phyloP scores from a whole-genome alignment of 2,329 filamentous ascomycete genomes.

The Delphinella strobiligena region DNA sequence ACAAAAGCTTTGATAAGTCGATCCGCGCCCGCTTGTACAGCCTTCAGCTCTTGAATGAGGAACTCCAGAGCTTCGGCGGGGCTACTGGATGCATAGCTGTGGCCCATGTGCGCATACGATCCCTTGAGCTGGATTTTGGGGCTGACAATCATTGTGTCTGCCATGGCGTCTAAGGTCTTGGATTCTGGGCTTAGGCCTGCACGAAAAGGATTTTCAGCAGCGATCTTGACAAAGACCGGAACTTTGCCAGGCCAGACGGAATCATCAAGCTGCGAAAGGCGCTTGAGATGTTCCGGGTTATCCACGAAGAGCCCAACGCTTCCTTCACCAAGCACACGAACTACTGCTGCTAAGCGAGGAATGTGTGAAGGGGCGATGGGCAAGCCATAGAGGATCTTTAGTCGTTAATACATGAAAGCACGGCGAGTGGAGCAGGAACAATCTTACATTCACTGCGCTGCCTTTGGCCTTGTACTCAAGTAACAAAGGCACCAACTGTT shows the following conservation, averaged over 20 bases:
- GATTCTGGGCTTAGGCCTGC: constrained; percentile 51
- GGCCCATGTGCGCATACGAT: constrained; percentile 61
- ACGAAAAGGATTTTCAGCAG: constrained; percentile 54
- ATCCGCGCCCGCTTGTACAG: constrained; percentile 36
- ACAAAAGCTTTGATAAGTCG: constrained; percentile 16
- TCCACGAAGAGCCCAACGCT: constrained; percentile 58
- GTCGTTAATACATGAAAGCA: not conserved
- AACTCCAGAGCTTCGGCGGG: constrained; percentile 47
- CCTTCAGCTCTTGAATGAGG: constrained; percentile 48
- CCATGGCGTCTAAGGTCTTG: constrained; percentile 32
- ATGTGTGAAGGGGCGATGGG: constrained; percentile 52
- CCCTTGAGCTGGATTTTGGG: constrained; percentile 40
- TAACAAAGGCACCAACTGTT: constrained; percentile 51
- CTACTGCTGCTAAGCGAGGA: constrained; percentile 46
- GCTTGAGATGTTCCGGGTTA: constrained; percentile 48
- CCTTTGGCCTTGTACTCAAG: constrained; percentile 43
- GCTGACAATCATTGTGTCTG: constrained; percentile 37
- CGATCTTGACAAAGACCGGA: constrained; percentile 59
- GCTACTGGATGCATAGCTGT: constrained; percentile 50
- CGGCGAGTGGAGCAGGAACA: not conserved
- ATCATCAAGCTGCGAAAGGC: constrained; percentile 22
- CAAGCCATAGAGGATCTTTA: constrained; percentile 57
- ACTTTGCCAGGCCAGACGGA: constrained; percentile 35
- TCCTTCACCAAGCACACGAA: constrained; percentile 41
- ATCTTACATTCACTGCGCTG: constrained; percentile 46